Evolutionary conservation across 495 filamentous ascomycete species (phyloP), one percentile per base, ranked within the genome.

Genomic region (Podospora bellae-mahoneyi): DNA sequence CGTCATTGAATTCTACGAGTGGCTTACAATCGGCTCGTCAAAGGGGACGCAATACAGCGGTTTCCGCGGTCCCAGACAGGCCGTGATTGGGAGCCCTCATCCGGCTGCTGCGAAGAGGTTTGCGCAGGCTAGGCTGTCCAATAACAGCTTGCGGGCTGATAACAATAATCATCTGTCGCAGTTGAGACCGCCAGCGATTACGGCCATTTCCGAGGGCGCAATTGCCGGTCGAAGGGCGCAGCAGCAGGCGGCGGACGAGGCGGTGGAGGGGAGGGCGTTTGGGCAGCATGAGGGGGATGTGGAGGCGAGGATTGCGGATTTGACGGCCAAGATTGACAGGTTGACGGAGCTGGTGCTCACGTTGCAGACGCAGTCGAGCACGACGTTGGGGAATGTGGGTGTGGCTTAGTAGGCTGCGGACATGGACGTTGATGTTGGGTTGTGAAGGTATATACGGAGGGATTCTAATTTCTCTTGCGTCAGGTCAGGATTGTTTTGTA

Each of bases 1-100:
- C 15, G 75, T 71, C 2, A 87, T 87, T 65, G 78, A 81, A 68
- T 56, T 77, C 2, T 86, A 85, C 66, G 85, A 87, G 69, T 81
- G 76, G 75, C 61, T 81, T 32, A 66, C 66, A 16, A 76, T 76
- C 60, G 78, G 71, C 16, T 55, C 75, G 0, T 64, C 74, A 66
- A 76, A 75, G 59, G 81, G 78, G 16, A 77, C 77, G 6, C 74
- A 75, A 54, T 74, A 77, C 64, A 74, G 68, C 48, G 74, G 68
- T 23, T 74, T 77, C 68, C 68, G 69, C 32, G 75, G 74, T 2
- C 75, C 75, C 1, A 67, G 68, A 2, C 69, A 73, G 54, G 63
- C 67, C 18, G 57, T 65, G 54, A 66, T 70, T 27, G 69, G 39
- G 48, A 70, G 66, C 62, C 72, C 65, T 6, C 55, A 67, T 60